phyloP scores from a whole-genome alignment of 164 flowering plant species.

The Nelumbo lutea region DNA sequence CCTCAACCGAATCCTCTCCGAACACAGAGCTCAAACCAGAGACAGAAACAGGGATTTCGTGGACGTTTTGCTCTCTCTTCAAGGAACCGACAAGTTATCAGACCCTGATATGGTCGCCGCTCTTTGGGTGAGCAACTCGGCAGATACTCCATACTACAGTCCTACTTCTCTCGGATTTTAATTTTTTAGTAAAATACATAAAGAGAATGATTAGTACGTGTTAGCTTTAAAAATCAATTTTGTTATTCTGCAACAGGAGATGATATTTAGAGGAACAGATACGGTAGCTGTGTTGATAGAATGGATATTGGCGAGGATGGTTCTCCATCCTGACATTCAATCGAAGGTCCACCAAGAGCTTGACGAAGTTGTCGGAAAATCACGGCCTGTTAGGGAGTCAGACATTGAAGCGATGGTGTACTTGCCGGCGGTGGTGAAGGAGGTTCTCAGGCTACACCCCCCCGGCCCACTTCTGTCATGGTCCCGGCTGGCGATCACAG shows the following conservation, averaged over 20 bases:
- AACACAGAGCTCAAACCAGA: constrained; percentile 26
- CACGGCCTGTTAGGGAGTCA: constrained; percentile 31
- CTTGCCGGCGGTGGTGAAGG: constrained; percentile 45
- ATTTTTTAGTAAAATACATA: not conserved
- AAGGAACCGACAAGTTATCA: constrained; percentile 32
- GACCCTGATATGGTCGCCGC: constrained; percentile 62
- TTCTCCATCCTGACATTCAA: constrained; percentile 26
- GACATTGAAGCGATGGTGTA: constrained; percentile 35
- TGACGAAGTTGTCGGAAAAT: constrained; percentile 26
- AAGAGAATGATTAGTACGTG: not conserved
- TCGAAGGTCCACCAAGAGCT: constrained; percentile 26
- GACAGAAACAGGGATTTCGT: constrained; percentile 34
- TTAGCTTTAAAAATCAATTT: not conserved
- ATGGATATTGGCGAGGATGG: constrained; percentile 33
- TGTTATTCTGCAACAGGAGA: constrained; percentile 13
- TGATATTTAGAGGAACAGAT: constrained; percentile 41
- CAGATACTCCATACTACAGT: not conserved
- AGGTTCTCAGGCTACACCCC: constrained; percentile 46
- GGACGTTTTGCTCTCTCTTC: constrained; percentile 46
- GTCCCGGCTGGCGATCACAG: constrained; percentile 50
- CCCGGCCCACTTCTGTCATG: constrained; percentile 67
- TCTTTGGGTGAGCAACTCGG: constrained; percentile 57
- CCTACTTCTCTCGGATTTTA: not conserved
- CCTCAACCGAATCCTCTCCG: constrained; percentile 34
- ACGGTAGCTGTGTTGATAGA: constrained; percentile 33